Conservation (phyloP, 2,329 filamentous ascomycete genomes). For the Aspergillus sp. region DNA sequence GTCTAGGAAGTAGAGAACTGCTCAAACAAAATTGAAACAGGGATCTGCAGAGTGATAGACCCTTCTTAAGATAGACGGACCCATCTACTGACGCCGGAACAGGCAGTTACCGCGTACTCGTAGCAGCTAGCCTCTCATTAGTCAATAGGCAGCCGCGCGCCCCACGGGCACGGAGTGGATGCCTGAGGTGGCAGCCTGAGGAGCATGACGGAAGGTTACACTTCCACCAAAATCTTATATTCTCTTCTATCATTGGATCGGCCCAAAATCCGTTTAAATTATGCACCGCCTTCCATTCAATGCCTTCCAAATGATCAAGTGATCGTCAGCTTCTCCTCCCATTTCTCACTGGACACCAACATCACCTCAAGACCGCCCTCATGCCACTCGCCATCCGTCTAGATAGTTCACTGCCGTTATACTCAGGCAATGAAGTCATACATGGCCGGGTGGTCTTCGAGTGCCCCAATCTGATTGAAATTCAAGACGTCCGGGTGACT, state of each 20-base stretch:
- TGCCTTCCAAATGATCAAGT: not conserved
- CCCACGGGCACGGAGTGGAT: not conserved
- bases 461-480: conserved; percentile 4
- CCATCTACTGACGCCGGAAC: not conserved
- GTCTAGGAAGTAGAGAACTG: not conserved
- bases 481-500: conserved; percentile 11
- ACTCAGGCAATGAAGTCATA: conserved; percentile 10
- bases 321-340: not conserved
- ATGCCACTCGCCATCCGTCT: conserved; percentile 15
- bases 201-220: no score
- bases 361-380: not conserved
- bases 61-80: not conserved
- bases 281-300: not conserved
- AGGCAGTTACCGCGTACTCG: not conserved
- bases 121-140: not conserved
- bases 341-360: not conserved
- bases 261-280: not conserved
- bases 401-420: conserved; percentile 4
- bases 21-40: no score
- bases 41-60: no score
- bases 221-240: not conserved
- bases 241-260: not conserved
- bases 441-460: conserved; percentile 7
- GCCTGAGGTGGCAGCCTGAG: no score
- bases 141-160: no score